Evolutionary conservation across 2,329 filamentous ascomycete genomes (phyloP).

Genomic region (Alternaria brassicae): DNA sequence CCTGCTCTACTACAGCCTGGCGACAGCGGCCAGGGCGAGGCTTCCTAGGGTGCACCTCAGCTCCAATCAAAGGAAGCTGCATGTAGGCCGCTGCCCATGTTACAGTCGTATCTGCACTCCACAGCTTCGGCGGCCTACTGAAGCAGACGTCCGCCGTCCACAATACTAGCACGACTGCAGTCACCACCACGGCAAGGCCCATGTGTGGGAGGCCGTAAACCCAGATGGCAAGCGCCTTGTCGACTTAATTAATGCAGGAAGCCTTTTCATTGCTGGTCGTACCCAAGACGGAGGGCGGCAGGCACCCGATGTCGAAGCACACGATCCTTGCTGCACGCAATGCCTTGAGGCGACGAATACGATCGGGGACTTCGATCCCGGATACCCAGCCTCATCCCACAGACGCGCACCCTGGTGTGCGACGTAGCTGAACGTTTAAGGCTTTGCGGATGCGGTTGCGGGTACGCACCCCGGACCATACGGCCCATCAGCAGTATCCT

Average conservation of each 20-base stretch:
- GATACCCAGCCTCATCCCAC: neutral
- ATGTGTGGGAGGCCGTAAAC: neutral
- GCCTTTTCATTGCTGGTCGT: conserved; percentile 6
- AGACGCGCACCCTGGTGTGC: neutral
- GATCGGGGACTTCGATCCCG: neutral
- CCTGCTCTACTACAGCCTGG: neutral
- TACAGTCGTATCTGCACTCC: neutral
- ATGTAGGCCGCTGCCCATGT: neutral
- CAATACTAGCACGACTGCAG: neutral
- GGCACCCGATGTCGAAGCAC: conserved; percentile 11
- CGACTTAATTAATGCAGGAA: neutral
- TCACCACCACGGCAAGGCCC: neutral
- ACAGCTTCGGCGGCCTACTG: neutral
- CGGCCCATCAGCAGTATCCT: neutral
- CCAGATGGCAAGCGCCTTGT: neutral
- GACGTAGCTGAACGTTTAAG: neutral
- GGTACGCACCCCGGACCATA: neutral
- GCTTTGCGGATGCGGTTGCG: neutral
- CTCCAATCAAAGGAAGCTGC: neutral
- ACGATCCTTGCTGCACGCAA: conserved; percentile 4
- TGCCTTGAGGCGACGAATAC: neutral
- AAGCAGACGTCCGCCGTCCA: neutral
- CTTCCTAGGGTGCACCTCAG: neutral
- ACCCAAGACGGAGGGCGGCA: conserved; percentile 2
- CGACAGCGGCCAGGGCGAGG: neutral